Evolutionary conservation across 164 flowering plant species (phyloP).

Genomic region (Paratinospora sagittata): DNA sequence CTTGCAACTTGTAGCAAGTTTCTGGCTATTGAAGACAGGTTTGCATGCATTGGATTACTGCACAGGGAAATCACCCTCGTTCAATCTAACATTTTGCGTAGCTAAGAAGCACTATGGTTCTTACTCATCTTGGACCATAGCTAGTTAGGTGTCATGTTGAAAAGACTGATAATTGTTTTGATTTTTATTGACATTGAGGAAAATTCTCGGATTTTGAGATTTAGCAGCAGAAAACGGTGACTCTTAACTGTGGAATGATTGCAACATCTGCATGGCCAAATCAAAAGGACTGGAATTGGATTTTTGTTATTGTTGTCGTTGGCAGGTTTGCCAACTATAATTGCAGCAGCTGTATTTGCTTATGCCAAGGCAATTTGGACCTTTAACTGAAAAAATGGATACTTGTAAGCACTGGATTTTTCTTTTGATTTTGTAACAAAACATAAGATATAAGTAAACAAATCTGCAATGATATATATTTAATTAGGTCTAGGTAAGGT

Average conservation of each 20-base stretch:
- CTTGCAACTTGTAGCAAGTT: neutral
- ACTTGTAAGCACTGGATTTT: neutral
- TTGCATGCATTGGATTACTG: neutral
- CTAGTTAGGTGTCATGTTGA: neutral
- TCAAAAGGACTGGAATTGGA: neutral
- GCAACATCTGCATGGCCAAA: neutral
- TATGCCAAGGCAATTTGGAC: neutral
- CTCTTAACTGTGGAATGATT: neutral
- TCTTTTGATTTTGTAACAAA: too few species aligned
- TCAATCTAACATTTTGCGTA: neutral
- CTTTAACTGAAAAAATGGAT: neutral
- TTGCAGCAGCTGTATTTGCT: neutral
- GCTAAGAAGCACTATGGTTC: neutral
- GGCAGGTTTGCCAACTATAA: neutral
- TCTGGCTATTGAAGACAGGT: neutral
- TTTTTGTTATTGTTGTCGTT: neutral
- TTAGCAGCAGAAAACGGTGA: neutral
- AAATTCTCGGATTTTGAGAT: neutral
- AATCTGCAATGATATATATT: too few species aligned
- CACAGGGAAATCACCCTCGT: neutral
- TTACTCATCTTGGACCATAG: neutral
- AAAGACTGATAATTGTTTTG: neutral
- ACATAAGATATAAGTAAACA: too few species aligned
- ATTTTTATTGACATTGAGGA: neutral
- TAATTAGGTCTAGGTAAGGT: too few species aligned